Evolutionary conservation across 371 early-diverging fungal species (phyloP), one percentile per base, ranked within the genome.

Genomic region (Chytridium lagenaria): DNA sequence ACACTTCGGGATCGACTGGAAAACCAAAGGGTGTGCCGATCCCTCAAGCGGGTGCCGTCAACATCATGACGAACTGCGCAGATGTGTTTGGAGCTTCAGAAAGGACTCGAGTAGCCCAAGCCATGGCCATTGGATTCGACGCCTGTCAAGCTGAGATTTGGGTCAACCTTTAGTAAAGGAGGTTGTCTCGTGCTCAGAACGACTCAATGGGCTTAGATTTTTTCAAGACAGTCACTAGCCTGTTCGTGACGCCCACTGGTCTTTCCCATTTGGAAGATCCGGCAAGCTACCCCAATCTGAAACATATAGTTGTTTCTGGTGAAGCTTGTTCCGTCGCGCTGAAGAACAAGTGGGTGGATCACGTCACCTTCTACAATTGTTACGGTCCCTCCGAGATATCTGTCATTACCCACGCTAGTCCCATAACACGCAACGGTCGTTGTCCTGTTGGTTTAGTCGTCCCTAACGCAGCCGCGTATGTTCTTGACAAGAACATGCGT

Each of bases 1-100:
- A 79, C 61, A 85, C 86, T 2, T 84, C 83, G 1, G 87, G 87
- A n/a, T 79, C 85, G 1, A 87, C 85, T 0, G 87, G 86, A 12
- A 76, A 76, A 34, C 73, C 73, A 16, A 72, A 72, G 36, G 73
- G 64, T 23, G 55, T 37, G n/a, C 16, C 65, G 36, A n/a, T 49
- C 55, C 12, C 49, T 36, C 50, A 52, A 44, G 44, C 44, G 7
- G 44, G 44, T 19, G 44, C 44, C 44, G 44, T 44, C 19, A 44
- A 44, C 44, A 44, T 44, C 44, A 44, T 44, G 44, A 44, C 44
- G 19, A 44, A 44, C 44, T 44, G 44, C 19, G 44, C 44, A 44
- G 44, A 44, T 7, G 44, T 44, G 44, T 44, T 44, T 44, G 44
- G 44, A 44, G 44, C 44, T 7, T 44, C 44, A 7, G 44, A 44